Percentiles rank a stretch among this genome's conserved stretches.
Evolutionary conservation across 352 stramenopile species (phyloP).

Genomic region (Phytophthora pseudosyringae): DNA sequence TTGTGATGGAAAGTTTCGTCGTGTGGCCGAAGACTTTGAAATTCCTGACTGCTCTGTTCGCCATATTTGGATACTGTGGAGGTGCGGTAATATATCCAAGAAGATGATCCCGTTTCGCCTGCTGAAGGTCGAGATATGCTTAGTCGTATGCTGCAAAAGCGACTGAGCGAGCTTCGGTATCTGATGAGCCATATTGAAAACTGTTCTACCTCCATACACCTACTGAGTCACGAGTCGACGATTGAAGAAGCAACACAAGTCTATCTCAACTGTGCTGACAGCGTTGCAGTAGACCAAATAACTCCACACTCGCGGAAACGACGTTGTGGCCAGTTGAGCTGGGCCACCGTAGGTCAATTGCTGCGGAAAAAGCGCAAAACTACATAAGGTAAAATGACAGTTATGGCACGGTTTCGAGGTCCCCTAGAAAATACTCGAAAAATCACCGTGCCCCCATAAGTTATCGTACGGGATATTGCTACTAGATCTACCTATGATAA

Average conservation of each 20-base stretch:
- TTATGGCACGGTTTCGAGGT: too few species aligned
- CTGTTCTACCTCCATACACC: background rate
- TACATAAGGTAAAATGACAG: background rate
- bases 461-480: too few species aligned
- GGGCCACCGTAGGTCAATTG: slow-evolving; percentile 2
- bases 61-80: slow-evolving; percentile 11
- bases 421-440: too few species aligned
- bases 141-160: slow-evolving; percentile 11
- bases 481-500: too few species aligned
- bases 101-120: background rate
- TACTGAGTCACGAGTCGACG: background rate
- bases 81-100: slow-evolving; percentile 14
- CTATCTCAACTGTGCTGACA: slow-evolving; percentile 2
- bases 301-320: slow-evolving; percentile 5
- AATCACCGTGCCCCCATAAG: too few species aligned
- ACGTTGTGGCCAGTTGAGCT: slow-evolving; percentile 7
- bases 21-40: too few species aligned
- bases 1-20: too few species aligned
- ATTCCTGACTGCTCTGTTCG: background rate
- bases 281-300: background rate
- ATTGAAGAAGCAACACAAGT: slow-evolving; percentile 6
- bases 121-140: slow-evolving; percentile 10
- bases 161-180: slow-evolving; percentile 15
- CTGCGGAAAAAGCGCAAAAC: slow-evolving; percentile 2
- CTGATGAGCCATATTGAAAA: slow-evolving; percentile 8